Evolutionary conservation across 176 grass and related monocot species (phyloP).

Genomic region (Triticum monococcum): DNA sequence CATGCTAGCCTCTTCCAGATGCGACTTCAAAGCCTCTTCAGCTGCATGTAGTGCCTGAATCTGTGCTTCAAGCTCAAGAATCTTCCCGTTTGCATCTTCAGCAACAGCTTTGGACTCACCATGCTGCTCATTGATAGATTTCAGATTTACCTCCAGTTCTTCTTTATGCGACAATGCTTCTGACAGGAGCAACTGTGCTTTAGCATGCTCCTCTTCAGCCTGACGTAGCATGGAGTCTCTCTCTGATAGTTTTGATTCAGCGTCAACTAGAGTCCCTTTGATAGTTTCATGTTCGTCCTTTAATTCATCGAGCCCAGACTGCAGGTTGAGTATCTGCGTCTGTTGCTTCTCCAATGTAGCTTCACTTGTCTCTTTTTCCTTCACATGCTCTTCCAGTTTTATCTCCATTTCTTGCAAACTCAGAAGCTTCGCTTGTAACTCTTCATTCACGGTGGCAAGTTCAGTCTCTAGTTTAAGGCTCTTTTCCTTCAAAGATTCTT

Average conservation of each 20-base stretch:
- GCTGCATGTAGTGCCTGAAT: constrained; percentile 42
- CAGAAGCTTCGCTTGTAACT: constrained; percentile 52
- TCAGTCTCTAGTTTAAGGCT: constrained; percentile 52
- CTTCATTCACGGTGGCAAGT: constrained; percentile 43
- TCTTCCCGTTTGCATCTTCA: constrained; percentile 56
- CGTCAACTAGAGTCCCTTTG: constrained; percentile 43
- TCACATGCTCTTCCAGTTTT: constrained; percentile 54
- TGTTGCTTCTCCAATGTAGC: constrained; percentile 51
- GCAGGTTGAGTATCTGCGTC: constrained; percentile 39
- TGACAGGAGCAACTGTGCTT: constrained; percentile 59
- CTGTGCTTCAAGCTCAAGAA: constrained; percentile 61
- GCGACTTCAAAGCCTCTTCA: constrained; percentile 52
- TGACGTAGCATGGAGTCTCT: constrained; percentile 52
- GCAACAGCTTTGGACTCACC: constrained; percentile 49
- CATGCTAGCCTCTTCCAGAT: constrained; percentile 49
- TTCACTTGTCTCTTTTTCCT: constrained; percentile 49
- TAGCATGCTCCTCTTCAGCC: constrained; percentile 52
- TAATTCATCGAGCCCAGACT: constrained; percentile 38
- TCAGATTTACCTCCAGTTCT: constrained; percentile 60
- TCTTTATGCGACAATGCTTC: constrained; percentile 72
- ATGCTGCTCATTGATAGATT: constrained; percentile 61
- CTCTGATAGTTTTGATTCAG: constrained; percentile 54
- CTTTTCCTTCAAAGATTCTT: constrained; percentile 62
- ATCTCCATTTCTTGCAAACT: constrained; percentile 54
- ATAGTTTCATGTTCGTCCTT: constrained; percentile 70